Conservation (phyloP, 73 alveolate species). For the Paraurostyla sp. region DNA sequence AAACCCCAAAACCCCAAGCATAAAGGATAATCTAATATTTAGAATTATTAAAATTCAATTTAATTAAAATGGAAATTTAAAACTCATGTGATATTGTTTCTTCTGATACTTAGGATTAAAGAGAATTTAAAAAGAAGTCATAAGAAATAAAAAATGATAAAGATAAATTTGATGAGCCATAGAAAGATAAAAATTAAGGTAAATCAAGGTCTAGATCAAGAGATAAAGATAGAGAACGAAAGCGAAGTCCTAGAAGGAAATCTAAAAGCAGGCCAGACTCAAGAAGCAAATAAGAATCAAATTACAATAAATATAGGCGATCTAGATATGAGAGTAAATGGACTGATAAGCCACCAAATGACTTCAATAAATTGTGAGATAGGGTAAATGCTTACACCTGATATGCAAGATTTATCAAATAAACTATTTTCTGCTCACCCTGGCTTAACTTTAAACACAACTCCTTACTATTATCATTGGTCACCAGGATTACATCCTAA, state of each 20-base stretch:
- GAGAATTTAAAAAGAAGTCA: neutral
- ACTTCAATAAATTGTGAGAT: neutral
- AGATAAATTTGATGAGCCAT: no score
- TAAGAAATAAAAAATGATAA: neutral
- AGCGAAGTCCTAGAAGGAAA: neutral
- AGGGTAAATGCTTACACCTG: neutral
- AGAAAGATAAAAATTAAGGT: no score
- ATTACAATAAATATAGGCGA: neutral
- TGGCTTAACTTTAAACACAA: slow-evolving; percentile 9
- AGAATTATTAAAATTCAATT: no score
- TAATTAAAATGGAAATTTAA: no score
- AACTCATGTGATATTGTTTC: neutral
- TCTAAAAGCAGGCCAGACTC: neutral
- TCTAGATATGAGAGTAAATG: neutral
- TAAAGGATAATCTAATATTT: no score
- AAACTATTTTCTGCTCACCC: slow-evolving; percentile 45
- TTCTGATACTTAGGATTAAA: neutral
- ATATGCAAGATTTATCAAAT: slow-evolving; percentile 31
- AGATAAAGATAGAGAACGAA: neutral
- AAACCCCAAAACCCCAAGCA: no score
- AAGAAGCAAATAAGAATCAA: no score
- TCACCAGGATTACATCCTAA: slow-evolving; percentile 49
- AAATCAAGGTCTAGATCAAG: slow-evolving; percentile 10
- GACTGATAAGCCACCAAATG: slow-evolving; percentile 28
- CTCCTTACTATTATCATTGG: slow-evolving; percentile 62